Conservation (phyloP, 139 green algal species). For the Chlamydomonas sphaeroides region DNA sequence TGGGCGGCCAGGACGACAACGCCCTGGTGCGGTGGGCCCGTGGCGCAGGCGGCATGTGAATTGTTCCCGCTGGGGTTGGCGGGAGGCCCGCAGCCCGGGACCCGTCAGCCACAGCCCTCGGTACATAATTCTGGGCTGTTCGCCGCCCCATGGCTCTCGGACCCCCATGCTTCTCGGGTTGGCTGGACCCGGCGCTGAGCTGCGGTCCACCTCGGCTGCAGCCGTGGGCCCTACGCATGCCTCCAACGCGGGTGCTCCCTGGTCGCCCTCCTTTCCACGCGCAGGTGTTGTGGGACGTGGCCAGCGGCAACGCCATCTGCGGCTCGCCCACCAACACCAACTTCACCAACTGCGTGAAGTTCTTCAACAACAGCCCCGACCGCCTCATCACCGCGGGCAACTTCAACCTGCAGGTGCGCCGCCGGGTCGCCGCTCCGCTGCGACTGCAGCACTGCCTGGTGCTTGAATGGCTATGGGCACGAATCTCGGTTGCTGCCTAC, state of each 20-base stretch:
- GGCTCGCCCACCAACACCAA: constrained; percentile 76
- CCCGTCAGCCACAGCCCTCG: too few species aligned
- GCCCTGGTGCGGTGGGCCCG: constrained; percentile 66
- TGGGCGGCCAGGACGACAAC: constrained; percentile 89
- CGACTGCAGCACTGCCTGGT: too few species aligned
- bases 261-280: background rate
- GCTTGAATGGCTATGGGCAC: too few species aligned
- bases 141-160: too few species aligned
- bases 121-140: too few species aligned
- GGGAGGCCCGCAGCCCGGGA: too few species aligned
- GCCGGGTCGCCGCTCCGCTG: constrained; percentile 74
- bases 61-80: background rate
- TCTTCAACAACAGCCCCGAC: constrained; percentile 76
- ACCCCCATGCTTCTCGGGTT: too few species aligned
- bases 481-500: too few species aligned
- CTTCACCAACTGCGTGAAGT: constrained; percentile 74
- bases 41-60: background rate
- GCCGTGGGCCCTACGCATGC: too few species aligned
- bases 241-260: too few species aligned
- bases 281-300: constrained; percentile 88
- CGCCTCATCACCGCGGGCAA: constrained; percentile 79
- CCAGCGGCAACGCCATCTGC: constrained; percentile 81
- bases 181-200: too few species aligned
- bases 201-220: too few species aligned
- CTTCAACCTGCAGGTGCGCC: constrained; percentile 79